These are phyloP conservation scores for Anaeromyces robustus DNA, from an alignment of 192 early-diverging fungal genomes.

Conservation along the genomic window DNA sequence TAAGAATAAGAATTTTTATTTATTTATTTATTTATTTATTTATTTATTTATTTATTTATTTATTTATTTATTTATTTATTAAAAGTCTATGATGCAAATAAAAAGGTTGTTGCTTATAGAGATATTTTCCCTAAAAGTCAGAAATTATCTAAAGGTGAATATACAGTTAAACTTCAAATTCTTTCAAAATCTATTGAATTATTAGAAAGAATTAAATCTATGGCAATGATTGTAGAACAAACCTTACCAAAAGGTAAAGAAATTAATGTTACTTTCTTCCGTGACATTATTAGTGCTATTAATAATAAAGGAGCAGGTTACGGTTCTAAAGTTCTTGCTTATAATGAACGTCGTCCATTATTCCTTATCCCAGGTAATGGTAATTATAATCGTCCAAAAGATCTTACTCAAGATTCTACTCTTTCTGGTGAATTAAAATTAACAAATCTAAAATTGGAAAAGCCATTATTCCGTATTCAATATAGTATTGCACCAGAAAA, in stretches of 20 bases:
- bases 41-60: too few relatives aligned
- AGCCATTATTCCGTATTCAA: not conserved
- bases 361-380: not conserved
- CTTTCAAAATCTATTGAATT: constrained; percentile 43
- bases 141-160: constrained; percentile 64
- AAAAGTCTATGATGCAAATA: constrained; percentile 64
- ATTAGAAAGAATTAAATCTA: constrained; percentile 58
- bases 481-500: not conserved
- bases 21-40: not conserved
- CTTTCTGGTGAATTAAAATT: not conserved
- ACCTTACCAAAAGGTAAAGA: constrained; percentile 23
- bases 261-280: constrained; percentile 11
- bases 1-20: constrained; percentile 3
- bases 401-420: not conserved
- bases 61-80: not conserved
- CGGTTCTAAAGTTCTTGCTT: constrained; percentile 1
- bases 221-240: constrained; percentile 45
- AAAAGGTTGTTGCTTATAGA: constrained; percentile 46
- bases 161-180: constrained; percentile 66
- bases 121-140: constrained; percentile 58
- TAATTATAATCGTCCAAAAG: not conserved
- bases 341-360: constrained; percentile 1
- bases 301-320: constrained; percentile 25
- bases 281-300: constrained; percentile 34
- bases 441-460: not conserved